Evolutionary conservation across 2,329 filamentous ascomycete genomes (phyloP), one percentile per base, ranked within the genome.

Genomic region (Aureobasidium vineae): DNA sequence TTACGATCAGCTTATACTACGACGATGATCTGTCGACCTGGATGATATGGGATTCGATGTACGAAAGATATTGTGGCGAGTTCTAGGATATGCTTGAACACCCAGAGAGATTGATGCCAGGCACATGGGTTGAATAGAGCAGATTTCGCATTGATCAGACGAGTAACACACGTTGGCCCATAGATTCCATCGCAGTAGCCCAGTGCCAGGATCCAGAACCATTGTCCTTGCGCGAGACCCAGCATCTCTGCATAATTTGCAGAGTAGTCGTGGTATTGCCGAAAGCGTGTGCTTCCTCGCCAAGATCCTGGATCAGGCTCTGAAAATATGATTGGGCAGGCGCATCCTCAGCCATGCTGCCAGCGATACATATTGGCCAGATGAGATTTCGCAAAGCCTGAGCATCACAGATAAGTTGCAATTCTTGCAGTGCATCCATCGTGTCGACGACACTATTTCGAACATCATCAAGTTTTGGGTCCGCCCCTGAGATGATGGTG

Each of bases 301-400:
- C 65, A 15, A 66, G 38, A 2, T 40, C 65, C n/a, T 59, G 23
- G 7, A 66, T 66, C 15, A 61, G 38, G 16, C 47, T 40, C 8
- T 43, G 43, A 13, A 66, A 66, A 15, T 52, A 66, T 13, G 45
- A 23, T n/a, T 63, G 65, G 19, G 56, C 21, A 0, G 36, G 23
- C 15, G 38, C 41, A 21, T 56, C 65, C 23, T 47, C 54, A n/a
- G 65, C 54, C 65, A 66, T 66, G n/a, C 54, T 52, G 11, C 65
- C 65, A 28, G 65, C 65, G n/a, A 66, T 54, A 13, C 65, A 66
- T 19, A 66, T 66, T 15, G 65, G 65, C 65, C 65, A 66, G 8
- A 63, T 54, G 2, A 66, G 56, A 38, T 57, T 66, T 21, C 65
- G 23, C n/a, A 59, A 31, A 36, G 65, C 65, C 31, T 66, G 65